These are phyloP conservation scores for Zymoseptoria brevis DNA, from an alignment of 2,329 filamentous ascomycete genomes.

Conservation along the genomic window DNA sequence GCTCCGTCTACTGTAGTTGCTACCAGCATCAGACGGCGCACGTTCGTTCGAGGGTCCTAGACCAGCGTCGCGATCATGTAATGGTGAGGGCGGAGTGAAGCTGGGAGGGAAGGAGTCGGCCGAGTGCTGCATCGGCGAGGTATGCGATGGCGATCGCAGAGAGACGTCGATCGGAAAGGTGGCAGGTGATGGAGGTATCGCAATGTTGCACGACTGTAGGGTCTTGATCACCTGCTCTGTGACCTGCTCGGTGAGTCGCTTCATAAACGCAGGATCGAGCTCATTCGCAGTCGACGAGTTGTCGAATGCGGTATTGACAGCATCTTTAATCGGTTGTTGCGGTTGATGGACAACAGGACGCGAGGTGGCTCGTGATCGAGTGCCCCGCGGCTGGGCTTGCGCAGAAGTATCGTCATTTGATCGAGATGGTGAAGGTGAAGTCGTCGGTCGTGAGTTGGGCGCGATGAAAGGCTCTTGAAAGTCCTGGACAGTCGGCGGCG, in stretches of 20 bases:
- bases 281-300: slow-evolving; percentile 42
- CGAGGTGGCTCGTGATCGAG: slow-evolving; percentile 10
- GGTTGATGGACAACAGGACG: slow-evolving; percentile 18
- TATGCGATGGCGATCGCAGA: slow-evolving; percentile 11
- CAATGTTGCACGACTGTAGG: slow-evolving; percentile 20
- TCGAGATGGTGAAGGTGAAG: neutral
- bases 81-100: slow-evolving; percentile 50
- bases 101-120: slow-evolving; percentile 41
- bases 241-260: slow-evolving; percentile 51
- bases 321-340: slow-evolving; percentile 46
- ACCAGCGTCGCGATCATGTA: slow-evolving; percentile 13
- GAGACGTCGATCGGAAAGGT: slow-evolving; percentile 32
- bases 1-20: slow-evolving; percentile 12
- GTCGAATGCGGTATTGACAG: slow-evolving; percentile 49
- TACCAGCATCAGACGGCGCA: slow-evolving; percentile 16
- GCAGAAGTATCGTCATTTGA: neutral
- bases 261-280: slow-evolving; percentile 53
- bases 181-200: slow-evolving; percentile 21
- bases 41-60: slow-evolving; percentile 33
- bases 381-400: neutral
- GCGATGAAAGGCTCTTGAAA: neutral
- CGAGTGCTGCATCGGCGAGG: slow-evolving; percentile 3
- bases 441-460: neutral
- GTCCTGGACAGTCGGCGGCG: slow-evolving; percentile 1
- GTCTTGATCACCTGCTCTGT: slow-evolving; percentile 46